A percentile compares a stretch with the other conserved stretches of the same genome.
Conservation (phyloP, 768 basidiomycete genomes). For the Naganishia randhawae region DNA sequence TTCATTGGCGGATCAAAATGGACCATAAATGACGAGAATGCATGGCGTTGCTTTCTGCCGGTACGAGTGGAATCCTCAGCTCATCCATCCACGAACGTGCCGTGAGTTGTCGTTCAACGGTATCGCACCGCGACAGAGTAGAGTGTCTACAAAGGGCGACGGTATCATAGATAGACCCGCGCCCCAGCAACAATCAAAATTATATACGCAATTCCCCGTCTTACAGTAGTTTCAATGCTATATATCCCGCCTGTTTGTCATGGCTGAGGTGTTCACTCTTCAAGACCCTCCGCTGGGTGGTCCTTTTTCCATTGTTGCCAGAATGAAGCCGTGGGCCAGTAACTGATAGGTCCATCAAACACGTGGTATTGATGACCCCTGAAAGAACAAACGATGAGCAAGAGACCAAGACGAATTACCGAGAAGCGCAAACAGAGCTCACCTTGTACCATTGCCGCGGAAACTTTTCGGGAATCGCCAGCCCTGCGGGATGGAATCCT, state of each 20-base stretch:
- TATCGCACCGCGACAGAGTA: no score
- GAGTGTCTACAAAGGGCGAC: no score
- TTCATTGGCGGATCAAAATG: no score
- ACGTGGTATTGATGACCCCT: constrained; percentile 45
- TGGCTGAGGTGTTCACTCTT: background rate
- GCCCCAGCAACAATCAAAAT: no score
- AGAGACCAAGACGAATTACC: background rate
- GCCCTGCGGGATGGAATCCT: constrained; percentile 61
- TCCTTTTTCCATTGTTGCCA: constrained; percentile 20
- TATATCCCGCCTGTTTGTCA: background rate
- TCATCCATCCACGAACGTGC: no score
- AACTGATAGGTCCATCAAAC: constrained; percentile 48
- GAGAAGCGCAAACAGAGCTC: background rate
- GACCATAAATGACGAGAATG: no score
- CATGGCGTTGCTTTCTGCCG: no score
- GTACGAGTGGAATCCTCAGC: no score
- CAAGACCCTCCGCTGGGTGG: background rate
- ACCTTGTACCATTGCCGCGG: constrained; percentile 42
- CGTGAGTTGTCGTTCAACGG: no score
- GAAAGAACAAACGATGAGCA: background rate
- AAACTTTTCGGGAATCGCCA: constrained; percentile 48
- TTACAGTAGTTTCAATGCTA: background rate
- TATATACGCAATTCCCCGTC: background rate
- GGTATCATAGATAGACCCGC: no score
- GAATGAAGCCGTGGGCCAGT: constrained; percentile 39